Base-by-base conservation (phyloP, 2,329 filamentous ascomycete genomes). In the Knufia fluminis region DNA sequence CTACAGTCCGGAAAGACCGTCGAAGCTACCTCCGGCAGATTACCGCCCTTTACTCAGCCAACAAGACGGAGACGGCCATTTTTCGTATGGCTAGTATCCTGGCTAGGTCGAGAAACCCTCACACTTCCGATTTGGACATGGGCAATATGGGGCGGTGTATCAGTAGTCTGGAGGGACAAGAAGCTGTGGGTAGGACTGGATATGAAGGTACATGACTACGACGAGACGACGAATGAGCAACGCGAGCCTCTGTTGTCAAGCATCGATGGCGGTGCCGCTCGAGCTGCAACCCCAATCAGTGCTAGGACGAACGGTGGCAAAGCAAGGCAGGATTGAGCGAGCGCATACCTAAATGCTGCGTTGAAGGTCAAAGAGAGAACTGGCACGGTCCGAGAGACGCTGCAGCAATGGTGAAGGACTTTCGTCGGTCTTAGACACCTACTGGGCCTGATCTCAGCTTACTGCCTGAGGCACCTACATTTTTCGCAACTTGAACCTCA, bases 71-170 rank as follows among this genome's bases (percentile, higher is more conserved):
- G 44, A 23, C 20, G 86, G 32, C 68, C 74, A 0, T 84, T 92
- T 50, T 55, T 65, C 0, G 75, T 85, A 56, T 98, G 89, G 86
- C 62, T 92, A 3, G 64, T 76, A 4, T 85, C 90, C 0, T 98
- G 94, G 92, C 59, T 94, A 0, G 88, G 85, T 0, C 75, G 92
- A 26, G 92, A 98, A 67, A 56, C 79, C 0, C 72, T 96, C 7
- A 90, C 92, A 0, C 71, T 95, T 40, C 90, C 90, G 0, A 84
- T 98, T 52, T 98, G 92, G 92, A 71, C 80, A 0, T 89, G 84
- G 79, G 92, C 92, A 1, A 86, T 96, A 17, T 79, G 87, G 58
- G 83, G 91, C n/a, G 92, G 92, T 0, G 80, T 85, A 1, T 91
- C 82, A 0, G 87, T 98, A 0, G 79, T 79, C 46, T 98, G 92